A percentile compares a stretch with the other conserved stretches of the same genome.
Evolutionary conservation across 2,329 filamentous ascomycete genomes (phyloP).

Genomic region (Xylariomycetidae sp.): DNA sequence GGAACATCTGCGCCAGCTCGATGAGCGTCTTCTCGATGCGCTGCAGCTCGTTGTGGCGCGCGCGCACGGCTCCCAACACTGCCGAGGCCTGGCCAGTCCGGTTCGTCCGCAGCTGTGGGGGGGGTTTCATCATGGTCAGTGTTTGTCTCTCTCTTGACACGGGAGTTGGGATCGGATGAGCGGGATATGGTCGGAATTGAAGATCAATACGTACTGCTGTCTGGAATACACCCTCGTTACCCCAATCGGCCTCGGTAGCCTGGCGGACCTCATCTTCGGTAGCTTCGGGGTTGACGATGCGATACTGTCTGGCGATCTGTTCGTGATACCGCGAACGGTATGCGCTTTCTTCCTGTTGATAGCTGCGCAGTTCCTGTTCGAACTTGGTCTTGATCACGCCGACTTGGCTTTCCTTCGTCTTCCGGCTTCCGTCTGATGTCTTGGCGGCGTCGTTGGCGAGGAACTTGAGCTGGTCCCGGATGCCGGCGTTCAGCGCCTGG

Average conservation of each 20-base stretch:
- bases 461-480: constrained; percentile 74
- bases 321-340: constrained; percentile 71
- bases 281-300: constrained; percentile 79
- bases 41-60: constrained; percentile 78
- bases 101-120: constrained; percentile 71
- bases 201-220: constrained; percentile 66
- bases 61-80: constrained; percentile 72
- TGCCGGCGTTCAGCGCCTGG: constrained; percentile 66
- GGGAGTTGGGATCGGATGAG: no score
- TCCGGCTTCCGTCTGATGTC: constrained; percentile 55
- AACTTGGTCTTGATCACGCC: constrained; percentile 67
- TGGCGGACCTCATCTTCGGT: constrained; percentile 66
- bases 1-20: constrained; percentile 67
- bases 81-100: constrained; percentile 68
- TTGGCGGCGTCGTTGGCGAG: constrained; percentile 67
- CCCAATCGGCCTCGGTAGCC: constrained; percentile 67
- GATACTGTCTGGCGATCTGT: constrained; percentile 75
- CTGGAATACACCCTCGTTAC: constrained; percentile 76
- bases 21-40: constrained; percentile 71
- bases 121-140: no score
- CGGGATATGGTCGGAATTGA: no score
- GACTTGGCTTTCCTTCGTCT: constrained; percentile 66
- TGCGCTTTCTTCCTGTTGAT: constrained; percentile 65
- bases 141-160: no score
- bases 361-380: constrained; percentile 65